Conservation (phyloP, 148 eudicot genomes). For the Polygonum maritimum region DNA sequence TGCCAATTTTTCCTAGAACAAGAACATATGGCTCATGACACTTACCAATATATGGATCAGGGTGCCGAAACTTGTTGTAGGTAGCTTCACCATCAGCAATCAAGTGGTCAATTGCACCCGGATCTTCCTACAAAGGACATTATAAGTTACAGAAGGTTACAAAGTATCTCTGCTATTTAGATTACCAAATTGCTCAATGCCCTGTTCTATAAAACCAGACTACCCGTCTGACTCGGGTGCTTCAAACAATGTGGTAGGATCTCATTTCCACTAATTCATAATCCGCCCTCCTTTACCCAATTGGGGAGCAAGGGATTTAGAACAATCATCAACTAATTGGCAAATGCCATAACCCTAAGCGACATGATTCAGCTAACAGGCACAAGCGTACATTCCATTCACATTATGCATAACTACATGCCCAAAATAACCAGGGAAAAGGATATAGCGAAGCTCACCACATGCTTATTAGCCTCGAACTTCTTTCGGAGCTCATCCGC, state of each 20-base stretch:
- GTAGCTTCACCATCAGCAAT: slow-evolving; percentile 73
- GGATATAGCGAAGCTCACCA: slow-evolving; percentile 30
- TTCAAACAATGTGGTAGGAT: background rate
- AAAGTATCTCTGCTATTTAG: background rate
- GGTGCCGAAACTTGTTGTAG: slow-evolving; percentile 80
- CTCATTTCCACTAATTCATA: background rate
- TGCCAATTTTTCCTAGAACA: background rate
- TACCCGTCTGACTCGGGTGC: background rate
- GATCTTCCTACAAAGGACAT: slow-evolving; percentile 48
- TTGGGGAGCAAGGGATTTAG: background rate
- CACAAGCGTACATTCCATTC: background rate
- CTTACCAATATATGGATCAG: slow-evolving; percentile 95
- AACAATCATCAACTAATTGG: background rate
- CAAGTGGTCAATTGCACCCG: slow-evolving; percentile 77
- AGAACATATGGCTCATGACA: slow-evolving; percentile 15
- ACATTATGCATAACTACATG: background rate
- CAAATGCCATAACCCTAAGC: background rate
- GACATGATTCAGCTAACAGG: background rate
- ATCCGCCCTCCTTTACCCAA: background rate
- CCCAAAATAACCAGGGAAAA: background rate
- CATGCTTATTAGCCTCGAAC: slow-evolving; percentile 70
- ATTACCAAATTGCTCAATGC: background rate
- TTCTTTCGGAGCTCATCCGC: slow-evolving; percentile 77
- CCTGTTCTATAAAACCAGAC: background rate
- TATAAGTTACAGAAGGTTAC: slow-evolving; percentile 1